Evolutionary conservation across 129 eudicot genomes (phyloP), one percentile per base, ranked within the genome.

Genomic region (Tagetes erecta): DNA sequence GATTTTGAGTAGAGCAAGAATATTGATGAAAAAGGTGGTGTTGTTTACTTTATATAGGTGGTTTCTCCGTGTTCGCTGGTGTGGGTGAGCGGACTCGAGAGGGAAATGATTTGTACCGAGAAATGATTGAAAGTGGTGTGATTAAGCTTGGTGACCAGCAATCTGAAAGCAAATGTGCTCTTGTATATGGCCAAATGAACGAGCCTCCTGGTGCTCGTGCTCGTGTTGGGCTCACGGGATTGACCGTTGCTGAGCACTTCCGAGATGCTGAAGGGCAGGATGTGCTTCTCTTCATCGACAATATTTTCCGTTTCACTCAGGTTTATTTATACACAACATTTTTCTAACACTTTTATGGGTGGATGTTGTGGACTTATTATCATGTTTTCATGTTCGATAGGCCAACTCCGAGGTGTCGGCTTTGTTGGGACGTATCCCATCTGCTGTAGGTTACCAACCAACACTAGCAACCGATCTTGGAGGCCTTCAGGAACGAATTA

Each of bases 161-260:
- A 88, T 70, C 82, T n/a, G 99, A 94, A 55, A 94, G 99, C 91
- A 94, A 94, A 76, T 94, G 99, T 46, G 99, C 99, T 41, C 96
- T 94, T 44, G 99, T 94, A 44, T 94, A 94, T 52, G 98, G 98
- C 78, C 98, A 94, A 88, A 94, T 94, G 98, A 94, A 94, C 50
- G 98, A 94, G 87, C 98, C 99, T 51, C 99, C 99, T 59, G 98
- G 98, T 86, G 96, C 98, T 67, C 98, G 98, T 90, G 98, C 98
- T 63, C 97, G 98, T 84, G 98, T 94, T 67, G 98, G 98, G 52
- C 96, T 94, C 69, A 94, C 98, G 6, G 98, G 98, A 39, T 80
- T 94, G 53, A 94, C 98, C 14, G 98, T 94, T 14, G 98, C 98
- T 34, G 98, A 94, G 75, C 98, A 94, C 77, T 94, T 94, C 88